Base-by-base conservation (phyloP, 1,139 yeast genomes). In the Groenewaldozyma auringiensis region DNA sequence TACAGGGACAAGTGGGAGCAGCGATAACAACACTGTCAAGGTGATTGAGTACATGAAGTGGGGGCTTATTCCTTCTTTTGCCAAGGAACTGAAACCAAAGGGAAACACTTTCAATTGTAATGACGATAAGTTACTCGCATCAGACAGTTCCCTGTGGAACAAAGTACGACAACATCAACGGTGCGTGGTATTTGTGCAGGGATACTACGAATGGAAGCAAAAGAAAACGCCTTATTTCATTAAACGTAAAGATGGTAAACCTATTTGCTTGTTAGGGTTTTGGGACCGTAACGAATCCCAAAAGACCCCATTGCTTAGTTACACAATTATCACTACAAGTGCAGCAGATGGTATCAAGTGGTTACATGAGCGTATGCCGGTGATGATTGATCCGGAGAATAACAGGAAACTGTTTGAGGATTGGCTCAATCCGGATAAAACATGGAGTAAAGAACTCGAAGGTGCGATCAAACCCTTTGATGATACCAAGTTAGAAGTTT, bases 131-230 rank as follows among this genome's bases (percentile, higher is more conserved):
- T 50, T 66, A 25, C 42, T 42, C 20, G 50, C 47, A 29, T 56
- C 54, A 16, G 44, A 53, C 27, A 52, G 51, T 18, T 50, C 64
- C 4, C 48, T 58, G 37, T 61, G 67, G 68, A 53, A 50, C 33
- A 55, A 56, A 37, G 60, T 62, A n/a, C 53, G 47, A 56, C 63
- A 54, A 54, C 63, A 53, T 45, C 63, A 61, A 17, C 69, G 71
- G 46, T 88, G 96, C 59, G 80, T 81, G 1, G 76, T 87, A 0
- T 89, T 95, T 0, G 74, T 84, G 37, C 76, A 77, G 56, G 96
- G 96, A 0, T 89, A 88, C 62, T 88, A 76, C 59, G 97, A 88
- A 62, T 88, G 96, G 96, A 63, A 64, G 58, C 42, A 45, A 22
- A 47, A 62, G 56, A 45, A 67, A 17, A 61, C 62, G 0, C 96